Evolutionary conservation across 441 rosid genomes (phyloP).

Genomic region (Isatis lusitanica): DNA sequence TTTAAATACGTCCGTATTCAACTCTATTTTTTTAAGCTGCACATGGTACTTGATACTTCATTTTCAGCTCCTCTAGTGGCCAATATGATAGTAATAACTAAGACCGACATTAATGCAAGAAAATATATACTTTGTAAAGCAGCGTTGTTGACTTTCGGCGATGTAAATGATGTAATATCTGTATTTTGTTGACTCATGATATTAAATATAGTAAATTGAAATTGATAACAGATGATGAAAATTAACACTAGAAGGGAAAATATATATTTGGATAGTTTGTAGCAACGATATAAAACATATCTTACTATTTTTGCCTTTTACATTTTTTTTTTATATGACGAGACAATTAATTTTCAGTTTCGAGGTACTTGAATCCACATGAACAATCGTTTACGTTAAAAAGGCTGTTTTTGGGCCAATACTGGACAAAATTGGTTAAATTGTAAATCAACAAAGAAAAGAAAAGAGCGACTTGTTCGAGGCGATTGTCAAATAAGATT

Average conservation of each 20-base stretch:
- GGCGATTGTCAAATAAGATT: neutral
- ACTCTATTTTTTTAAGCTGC: neutral
- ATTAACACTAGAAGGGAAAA: no score
- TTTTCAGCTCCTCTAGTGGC: neutral
- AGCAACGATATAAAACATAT: no score
- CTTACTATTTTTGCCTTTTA: no score
- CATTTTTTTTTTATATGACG: no score
- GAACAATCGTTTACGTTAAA: no score
- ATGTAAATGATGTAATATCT: neutral
- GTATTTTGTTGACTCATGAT: neutral
- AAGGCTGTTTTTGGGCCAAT: no score
- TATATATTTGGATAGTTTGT: no score
- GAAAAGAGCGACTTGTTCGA: conserved; percentile 17
- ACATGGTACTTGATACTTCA: conserved; percentile 9
- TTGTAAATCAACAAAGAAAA: neutral
- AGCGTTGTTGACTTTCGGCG: neutral
- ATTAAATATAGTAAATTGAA: no score
- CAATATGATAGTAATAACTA: neutral
- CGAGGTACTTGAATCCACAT: no score
- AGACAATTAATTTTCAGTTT: no score
- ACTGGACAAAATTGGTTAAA: neutral
- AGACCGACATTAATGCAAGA: neutral
- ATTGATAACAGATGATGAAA: no score
- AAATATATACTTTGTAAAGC: neutral
- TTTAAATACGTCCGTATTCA: neutral